phyloP scores from a whole-genome alignment of 371 early-diverging fungal genomes.

The Umbelopsis sp. region DNA sequence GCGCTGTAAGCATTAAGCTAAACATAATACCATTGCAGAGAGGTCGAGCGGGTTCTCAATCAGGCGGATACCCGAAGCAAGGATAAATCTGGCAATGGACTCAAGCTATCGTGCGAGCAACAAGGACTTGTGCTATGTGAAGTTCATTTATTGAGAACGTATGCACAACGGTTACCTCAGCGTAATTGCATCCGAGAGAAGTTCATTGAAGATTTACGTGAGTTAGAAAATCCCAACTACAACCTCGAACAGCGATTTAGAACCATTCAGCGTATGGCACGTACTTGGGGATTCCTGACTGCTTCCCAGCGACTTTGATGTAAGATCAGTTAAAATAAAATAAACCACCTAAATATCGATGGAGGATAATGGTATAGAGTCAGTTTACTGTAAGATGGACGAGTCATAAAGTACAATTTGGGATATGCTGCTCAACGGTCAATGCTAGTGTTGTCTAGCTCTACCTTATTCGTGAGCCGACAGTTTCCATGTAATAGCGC shows the following conservation, averaged over 20 bases:
- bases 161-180: slow-evolving; percentile 52
- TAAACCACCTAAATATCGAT: neutral
- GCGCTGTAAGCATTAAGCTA: no score
- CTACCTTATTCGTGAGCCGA: no score
- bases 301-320: neutral
- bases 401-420: no score
- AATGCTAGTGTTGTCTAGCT: no score
- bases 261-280: slow-evolving; percentile 67
- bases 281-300: slow-evolving; percentile 52
- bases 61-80: slow-evolving; percentile 25
- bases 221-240: slow-evolving; percentile 67
- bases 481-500: no score
- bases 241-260: slow-evolving; percentile 61
- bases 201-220: slow-evolving; percentile 74
- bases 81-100: slow-evolving; percentile 19
- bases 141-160: slow-evolving; percentile 60
- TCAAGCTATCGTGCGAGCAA: slow-evolving; percentile 60
- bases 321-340: neutral
- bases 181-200: slow-evolving; percentile 57
- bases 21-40: slow-evolving; percentile 27
- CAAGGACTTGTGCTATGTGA: slow-evolving; percentile 79
- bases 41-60: slow-evolving; percentile 50
- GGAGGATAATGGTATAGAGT: no score
- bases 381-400: no score
- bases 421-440: no score